Evolutionary conservation across 1,139 yeast species (phyloP).

Genomic region (Diutina sp.): DNA sequence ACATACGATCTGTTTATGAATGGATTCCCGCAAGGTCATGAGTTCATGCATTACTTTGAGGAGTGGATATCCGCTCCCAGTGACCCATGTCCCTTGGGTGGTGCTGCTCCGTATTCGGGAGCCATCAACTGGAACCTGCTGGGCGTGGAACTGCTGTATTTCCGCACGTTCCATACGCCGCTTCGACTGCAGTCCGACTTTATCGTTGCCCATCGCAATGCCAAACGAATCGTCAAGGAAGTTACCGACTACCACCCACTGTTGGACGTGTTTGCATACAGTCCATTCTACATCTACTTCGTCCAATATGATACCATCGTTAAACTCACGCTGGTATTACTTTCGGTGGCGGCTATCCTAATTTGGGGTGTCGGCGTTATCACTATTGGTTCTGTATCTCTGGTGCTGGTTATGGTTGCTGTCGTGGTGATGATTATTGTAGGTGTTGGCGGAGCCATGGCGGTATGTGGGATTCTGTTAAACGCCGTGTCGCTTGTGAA

Average conservation of each 20-base stretch:
- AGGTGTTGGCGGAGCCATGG: conserved; percentile 73
- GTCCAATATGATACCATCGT: conserved; percentile 72
- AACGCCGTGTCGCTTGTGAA: conserved; percentile 89
- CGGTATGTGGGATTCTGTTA: conserved; percentile 59
- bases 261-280: conserved; percentile 69
- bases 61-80: conserved; percentile 82
- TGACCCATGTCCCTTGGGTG: conserved; percentile 91
- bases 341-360: conserved; percentile 41
- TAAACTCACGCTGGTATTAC: conserved; percentile 38
- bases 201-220: conserved; percentile 65
- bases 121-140: conserved; percentile 36
- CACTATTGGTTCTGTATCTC: conserved; percentile 53
- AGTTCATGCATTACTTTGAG: conserved; percentile 59
- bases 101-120: conserved; percentile 78
- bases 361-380: conserved; percentile 43
- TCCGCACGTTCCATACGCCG: conserved; percentile 75
- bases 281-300: conserved; percentile 85
- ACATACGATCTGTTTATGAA: conserved; percentile 65
- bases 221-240: conserved; percentile 56
- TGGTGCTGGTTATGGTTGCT: conserved; percentile 41
- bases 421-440: conserved; percentile 56
- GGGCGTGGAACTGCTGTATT: conserved; percentile 45
- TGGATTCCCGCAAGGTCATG: conserved; percentile 70
- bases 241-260: conserved; percentile 27
- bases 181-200: conserved; percentile 75